A percentile compares a stretch with the other conserved stretches of the same genome.
Evolutionary conservation across 108 stramenopile genomes (phyloP).

Genomic region (Conticribra weissflogii): DNA sequence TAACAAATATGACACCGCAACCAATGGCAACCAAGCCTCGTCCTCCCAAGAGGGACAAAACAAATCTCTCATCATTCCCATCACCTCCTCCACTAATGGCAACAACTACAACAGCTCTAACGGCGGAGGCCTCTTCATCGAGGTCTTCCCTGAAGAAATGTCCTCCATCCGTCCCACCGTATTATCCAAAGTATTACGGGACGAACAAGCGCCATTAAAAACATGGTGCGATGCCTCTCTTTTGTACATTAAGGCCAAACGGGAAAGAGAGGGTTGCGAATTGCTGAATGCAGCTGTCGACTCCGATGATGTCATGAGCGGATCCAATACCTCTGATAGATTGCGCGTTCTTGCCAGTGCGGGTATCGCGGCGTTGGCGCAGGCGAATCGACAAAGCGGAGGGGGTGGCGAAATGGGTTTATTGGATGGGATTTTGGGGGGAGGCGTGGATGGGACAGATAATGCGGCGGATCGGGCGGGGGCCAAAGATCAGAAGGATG

Average conservation of each 20-base stretch:
- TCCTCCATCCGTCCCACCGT: slow-evolving; percentile 56
- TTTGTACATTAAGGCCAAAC: slow-evolving; percentile 66
- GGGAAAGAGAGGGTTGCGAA: slow-evolving; percentile 57
- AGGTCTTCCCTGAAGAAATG: slow-evolving; percentile 88
- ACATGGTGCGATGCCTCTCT: slow-evolving; percentile 76
- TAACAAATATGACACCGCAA: background rate
- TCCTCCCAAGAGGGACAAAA: slow-evolving; percentile 6
- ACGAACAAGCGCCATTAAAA: slow-evolving; percentile 61
- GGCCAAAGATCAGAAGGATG: slow-evolving; percentile 49
- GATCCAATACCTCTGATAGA: slow-evolving; percentile 52
- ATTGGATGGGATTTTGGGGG: background rate
- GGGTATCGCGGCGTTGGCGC: slow-evolving; percentile 77
- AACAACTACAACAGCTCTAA: slow-evolving; percentile 20
- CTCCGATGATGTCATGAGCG: slow-evolving; percentile 39
- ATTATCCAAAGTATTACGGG: slow-evolving; percentile 63
- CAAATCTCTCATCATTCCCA: slow-evolving; percentile 73
- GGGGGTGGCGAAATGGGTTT: slow-evolving; percentile 8
- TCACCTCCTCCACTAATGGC: slow-evolving; percentile 50
- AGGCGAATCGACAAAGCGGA: slow-evolving; percentile 36
- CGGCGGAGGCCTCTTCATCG: slow-evolving; percentile 54
- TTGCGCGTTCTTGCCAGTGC: slow-evolving; percentile 69
- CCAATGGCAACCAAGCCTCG: background rate
- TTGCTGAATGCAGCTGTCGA: slow-evolving; percentile 70
- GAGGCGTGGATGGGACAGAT: background rate
- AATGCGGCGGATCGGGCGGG: slow-evolving; percentile 13